These are phyloP conservation scores for Lactifluus rugatus DNA, from an alignment of 768 basidiomycete genomes.

Conservation along the genomic window DNA sequence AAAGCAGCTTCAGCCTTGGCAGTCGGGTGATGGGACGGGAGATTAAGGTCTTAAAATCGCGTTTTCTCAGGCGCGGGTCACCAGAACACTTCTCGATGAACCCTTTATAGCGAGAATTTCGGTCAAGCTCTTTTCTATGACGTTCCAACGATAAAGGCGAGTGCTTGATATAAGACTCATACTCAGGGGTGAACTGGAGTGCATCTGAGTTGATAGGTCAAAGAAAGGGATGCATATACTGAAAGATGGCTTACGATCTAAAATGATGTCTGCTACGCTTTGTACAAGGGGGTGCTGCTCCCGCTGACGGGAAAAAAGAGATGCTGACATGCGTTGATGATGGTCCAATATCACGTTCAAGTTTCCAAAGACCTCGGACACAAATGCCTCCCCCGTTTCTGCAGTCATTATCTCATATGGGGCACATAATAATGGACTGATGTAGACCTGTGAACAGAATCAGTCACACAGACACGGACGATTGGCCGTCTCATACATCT, in stretches of 20 bases:
- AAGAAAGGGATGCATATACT: not conserved
- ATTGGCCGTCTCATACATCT: slow-evolving; percentile 37
- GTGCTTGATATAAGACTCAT: slow-evolving; percentile 79
- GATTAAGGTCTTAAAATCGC: slow-evolving; percentile 73
- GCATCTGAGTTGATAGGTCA: slow-evolving; percentile 21
- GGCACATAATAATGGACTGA: slow-evolving; percentile 50
- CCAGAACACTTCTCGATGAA: slow-evolving; percentile 55
- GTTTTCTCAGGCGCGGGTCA: slow-evolving; percentile 59
- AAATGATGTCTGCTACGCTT: slow-evolving; percentile 76
- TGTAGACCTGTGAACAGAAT: slow-evolving; percentile 47
- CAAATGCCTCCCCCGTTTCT: slow-evolving; percentile 50
- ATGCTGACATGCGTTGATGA: slow-evolving; percentile 58
- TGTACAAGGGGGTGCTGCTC: slow-evolving; percentile 80
- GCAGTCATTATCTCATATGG: slow-evolving; percentile 56
- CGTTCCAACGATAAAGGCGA: slow-evolving; percentile 79
- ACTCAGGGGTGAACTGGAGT: slow-evolving; percentile 47
- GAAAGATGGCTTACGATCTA: slow-evolving; percentile 48
- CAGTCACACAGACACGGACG: not conserved
- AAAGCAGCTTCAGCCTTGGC: slow-evolving; percentile 64
- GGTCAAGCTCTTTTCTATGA: slow-evolving; percentile 66
- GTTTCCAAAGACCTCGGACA: slow-evolving; percentile 80
- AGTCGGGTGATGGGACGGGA: slow-evolving; percentile 85
- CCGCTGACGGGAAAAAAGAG: slow-evolving; percentile 69
- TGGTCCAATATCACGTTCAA: slow-evolving; percentile 54
- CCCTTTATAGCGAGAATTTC: slow-evolving; percentile 54